Conservation (phyloP, 2,329 filamentous ascomycete genomes). For the Colletotrichum australisinense region DNA sequence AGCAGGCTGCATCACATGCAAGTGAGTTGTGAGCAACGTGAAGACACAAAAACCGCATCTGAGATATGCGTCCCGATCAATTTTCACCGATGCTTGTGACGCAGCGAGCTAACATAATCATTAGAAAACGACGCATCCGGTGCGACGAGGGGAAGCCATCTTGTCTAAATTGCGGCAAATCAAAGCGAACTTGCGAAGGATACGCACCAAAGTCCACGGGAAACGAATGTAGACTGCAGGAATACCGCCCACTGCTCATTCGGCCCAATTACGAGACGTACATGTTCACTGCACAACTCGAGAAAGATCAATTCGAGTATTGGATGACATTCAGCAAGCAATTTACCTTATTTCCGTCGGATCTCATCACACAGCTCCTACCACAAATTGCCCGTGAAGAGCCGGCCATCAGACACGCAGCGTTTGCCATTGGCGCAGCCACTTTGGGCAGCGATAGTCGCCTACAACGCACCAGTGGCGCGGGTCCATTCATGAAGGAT, state of each 20-base stretch:
- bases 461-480: background rate
- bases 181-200: background rate
- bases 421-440: conserved; percentile 53
- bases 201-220: background rate
- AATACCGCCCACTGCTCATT: background rate
- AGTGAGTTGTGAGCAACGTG: background rate
- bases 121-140: background rate
- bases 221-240: background rate
- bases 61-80: background rate
- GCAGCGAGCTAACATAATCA: no score
- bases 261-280: conserved; percentile 15
- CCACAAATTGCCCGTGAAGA: conserved; percentile 32
- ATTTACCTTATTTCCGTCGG: conserved; percentile 17
- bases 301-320: conserved; percentile 25
- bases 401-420: conserved; percentile 48
- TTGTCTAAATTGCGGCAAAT: background rate
- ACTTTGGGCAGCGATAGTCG: conserved; percentile 45
- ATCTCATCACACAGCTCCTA: conserved; percentile 34
- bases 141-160: conserved; percentile 12
- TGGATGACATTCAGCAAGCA: conserved; percentile 16
- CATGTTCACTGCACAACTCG: conserved; percentile 13
- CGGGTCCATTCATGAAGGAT: background rate
- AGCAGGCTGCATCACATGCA: conserved; percentile 25
- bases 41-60: background rate
- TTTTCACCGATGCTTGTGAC: no score